Evolutionary conservation across 345 rosid genomes (phyloP).

Genomic region (Linum tenue): DNA sequence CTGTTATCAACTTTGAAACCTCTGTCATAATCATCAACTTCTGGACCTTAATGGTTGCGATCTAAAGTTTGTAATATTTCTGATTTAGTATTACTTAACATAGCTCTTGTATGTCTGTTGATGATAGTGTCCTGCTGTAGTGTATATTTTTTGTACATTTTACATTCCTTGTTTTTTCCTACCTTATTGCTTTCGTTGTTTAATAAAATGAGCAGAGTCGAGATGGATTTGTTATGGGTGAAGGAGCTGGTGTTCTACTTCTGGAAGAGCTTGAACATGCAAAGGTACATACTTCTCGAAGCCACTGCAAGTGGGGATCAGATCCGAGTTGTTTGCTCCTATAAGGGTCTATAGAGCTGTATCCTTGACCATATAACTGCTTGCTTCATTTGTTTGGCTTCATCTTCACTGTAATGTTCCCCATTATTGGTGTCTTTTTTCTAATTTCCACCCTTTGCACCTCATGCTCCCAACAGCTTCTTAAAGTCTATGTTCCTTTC

Average conservation of each 20-base stretch:
- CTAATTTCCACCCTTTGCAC: background rate
- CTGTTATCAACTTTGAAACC: background rate
- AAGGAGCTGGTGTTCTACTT: slow-evolving; percentile 95
- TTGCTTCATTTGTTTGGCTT: background rate
- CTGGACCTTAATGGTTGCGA: background rate
- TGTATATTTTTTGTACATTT: background rate
- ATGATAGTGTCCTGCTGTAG: background rate
- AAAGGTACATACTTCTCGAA: slow-evolving; percentile 40
- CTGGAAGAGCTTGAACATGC: slow-evolving; percentile 96
- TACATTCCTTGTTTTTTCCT: background rate
- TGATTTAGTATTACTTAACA: background rate
- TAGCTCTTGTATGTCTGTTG: too few species aligned
- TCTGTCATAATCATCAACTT: background rate
- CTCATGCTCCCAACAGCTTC: background rate
- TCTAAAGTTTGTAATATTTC: background rate
- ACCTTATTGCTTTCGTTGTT: slow-evolving; percentile 6
- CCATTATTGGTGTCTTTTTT: background rate
- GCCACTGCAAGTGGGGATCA: background rate
- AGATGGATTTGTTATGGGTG: slow-evolving; percentile 98
- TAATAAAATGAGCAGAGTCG: slow-evolving; percentile 44
- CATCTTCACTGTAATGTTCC: background rate
- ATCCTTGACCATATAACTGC: background rate
- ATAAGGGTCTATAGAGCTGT: background rate
- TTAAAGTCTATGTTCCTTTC: too few species aligned
- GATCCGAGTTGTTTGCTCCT: background rate